A percentile compares a stretch with the other conserved stretches of the same genome.
These are phyloP conservation scores for Rosa lucieae DNA, from an alignment of 306 rosid species.

Conservation along the genomic window DNA sequence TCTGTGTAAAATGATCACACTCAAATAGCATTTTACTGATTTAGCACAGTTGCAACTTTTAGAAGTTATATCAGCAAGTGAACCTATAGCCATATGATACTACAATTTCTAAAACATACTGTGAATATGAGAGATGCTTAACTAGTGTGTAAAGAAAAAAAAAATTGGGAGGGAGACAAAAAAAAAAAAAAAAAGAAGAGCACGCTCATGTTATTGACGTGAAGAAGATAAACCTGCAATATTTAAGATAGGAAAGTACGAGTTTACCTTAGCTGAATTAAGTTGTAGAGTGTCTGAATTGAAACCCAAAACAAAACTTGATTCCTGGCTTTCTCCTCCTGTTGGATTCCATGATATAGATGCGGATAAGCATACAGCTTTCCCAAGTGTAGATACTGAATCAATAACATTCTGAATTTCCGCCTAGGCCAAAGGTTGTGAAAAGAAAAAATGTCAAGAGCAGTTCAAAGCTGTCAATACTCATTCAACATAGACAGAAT, in stretches of 20 bases:
- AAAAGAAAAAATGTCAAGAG: neutral
- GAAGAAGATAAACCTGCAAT: neutral
- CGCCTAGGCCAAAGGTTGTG: constrained; percentile 50
- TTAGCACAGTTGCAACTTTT: neutral
- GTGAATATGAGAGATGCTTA: neutral
- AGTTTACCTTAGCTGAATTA: constrained; percentile 78
- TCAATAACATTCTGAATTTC: constrained; percentile 89
- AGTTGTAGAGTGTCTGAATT: constrained; percentile 69
- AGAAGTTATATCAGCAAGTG: neutral
- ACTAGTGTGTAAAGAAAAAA: neutral
- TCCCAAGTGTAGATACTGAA: constrained; percentile 69
- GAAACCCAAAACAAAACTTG: constrained; percentile 76
- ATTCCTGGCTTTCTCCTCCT: constrained; percentile 61
- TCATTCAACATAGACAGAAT: neutral
- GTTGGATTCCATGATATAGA: constrained; percentile 81
- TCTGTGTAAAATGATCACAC: neutral
- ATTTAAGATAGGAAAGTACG: neutral
- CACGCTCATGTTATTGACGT: neutral
- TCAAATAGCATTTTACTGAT: neutral
- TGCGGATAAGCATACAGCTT: constrained; percentile 68
- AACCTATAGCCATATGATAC: neutral
- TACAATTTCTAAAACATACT: neutral
- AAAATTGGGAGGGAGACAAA: neutral
- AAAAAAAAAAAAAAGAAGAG: neutral
- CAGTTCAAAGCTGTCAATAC: neutral